These are phyloP conservation scores for Chloropicon primus DNA, from an alignment of 139 green algal species.

Conservation along the genomic window DNA sequence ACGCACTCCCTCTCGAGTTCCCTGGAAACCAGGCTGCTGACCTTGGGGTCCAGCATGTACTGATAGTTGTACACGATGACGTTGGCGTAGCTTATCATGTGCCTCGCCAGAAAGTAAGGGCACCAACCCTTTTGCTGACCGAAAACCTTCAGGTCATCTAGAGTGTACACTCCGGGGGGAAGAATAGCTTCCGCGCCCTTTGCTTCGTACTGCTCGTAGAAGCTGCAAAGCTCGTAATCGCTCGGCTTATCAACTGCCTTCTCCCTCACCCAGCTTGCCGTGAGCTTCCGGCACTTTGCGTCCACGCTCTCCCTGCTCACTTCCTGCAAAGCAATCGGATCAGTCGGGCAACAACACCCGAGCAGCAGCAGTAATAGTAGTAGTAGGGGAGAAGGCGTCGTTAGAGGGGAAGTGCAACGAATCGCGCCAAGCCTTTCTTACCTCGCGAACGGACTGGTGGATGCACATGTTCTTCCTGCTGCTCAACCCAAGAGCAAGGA, in stretches of 20 bases:
- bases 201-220: constrained; percentile 74
- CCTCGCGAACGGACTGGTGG: constrained; percentile 55
- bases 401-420: no score
- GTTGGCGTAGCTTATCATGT: constrained; percentile 91
- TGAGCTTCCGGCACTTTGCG: constrained; percentile 76
- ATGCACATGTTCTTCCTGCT: constrained; percentile 97
- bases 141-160: constrained; percentile 67
- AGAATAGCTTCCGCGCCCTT: constrained; percentile 51
- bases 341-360: no score
- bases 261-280: constrained; percentile 85
- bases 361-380: no score
- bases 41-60: constrained; percentile 97
- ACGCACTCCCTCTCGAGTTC: constrained; percentile 94
- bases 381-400: no score
- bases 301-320: constrained; percentile 84
- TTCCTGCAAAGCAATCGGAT: constrained; percentile 44
- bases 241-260: constrained; percentile 17
- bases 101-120: constrained; percentile 94
- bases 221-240: constrained; percentile 60
- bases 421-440: no score
- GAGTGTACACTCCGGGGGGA: constrained; percentile 70
- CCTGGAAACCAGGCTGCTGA: constrained; percentile 79
- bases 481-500: constrained; percentile 84
- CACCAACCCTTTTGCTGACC: constrained; percentile 86
- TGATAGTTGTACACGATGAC: constrained; percentile 98